Conservation (phyloP, 257 asterid species). For the Ophiorrhiza pumila region DNA sequence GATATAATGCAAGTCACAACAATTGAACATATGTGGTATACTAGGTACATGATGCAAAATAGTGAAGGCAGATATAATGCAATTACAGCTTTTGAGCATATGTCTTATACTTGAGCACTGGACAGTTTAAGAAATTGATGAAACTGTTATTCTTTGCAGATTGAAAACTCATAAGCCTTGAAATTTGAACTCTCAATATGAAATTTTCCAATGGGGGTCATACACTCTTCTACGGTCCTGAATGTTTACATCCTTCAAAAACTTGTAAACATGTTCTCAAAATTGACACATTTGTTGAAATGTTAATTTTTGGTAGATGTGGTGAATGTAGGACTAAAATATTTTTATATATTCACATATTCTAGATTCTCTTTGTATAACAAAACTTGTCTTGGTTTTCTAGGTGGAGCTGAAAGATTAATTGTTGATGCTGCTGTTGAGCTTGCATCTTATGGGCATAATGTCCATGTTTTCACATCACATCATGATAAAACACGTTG, state of each 20-base stretch:
- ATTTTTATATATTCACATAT: background rate
- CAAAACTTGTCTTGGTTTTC: constrained; percentile 2
- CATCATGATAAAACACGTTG: constrained; percentile 86
- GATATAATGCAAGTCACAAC: background rate
- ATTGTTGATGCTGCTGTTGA: constrained; percentile 92
- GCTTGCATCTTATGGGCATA: constrained; percentile 76
- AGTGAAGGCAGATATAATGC: background rate
- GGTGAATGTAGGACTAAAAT: background rate
- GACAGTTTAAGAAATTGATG: background rate
- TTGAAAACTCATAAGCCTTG: background rate
- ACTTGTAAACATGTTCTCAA: background rate
- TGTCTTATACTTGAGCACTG: background rate
- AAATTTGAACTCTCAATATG: background rate
- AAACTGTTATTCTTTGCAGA: background rate
- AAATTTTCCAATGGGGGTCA: background rate
- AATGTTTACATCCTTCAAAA: background rate
- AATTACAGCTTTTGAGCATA: background rate
- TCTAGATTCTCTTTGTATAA: background rate
- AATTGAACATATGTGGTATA: background rate
- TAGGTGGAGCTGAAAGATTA: constrained; percentile 98
- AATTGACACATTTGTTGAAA: background rate
- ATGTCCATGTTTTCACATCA: constrained; percentile 82
- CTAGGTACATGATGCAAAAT: no score
- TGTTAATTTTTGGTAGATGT: background rate
- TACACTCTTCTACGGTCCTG: background rate